Evolutionary conservation across 345 rosid species (phyloP), one percentile per base, ranked within the genome.

Genomic region (Pistacia atlantica): DNA sequence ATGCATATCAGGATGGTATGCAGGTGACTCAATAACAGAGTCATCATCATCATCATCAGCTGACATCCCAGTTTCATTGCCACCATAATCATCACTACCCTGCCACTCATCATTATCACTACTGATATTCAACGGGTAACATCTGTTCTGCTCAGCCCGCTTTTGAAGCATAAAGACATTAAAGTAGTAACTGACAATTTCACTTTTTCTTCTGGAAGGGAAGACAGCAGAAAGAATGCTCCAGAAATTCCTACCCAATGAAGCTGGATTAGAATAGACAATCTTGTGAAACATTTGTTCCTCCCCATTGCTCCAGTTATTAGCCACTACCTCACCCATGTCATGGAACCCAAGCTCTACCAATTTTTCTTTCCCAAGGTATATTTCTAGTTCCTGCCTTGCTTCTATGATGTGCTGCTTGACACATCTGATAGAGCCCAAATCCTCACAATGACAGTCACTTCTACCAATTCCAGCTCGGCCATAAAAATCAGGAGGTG

Each of bases 81-180:
- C 81, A 28, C 67, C 83, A 61, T 75, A 73, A 68, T 79, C 78
- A 33, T 80, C 77, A 67, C 69, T 79, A 31, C 67, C 84, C 65
- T 83, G 90, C 91, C 92, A 88, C 80, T 95, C 96, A 71, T 95
- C 98, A 48, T 89, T 82, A 69, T 95, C 99, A 57, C 98, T 93
- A 31, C 90, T 90, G 3, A 84, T 72, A 55, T 88, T 90, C 83
- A 81, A 67, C 4, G 87, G 79, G 68, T 75, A 83, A 63, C 81
- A 84, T 79, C 98, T 83, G 78, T 95, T 95, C 90, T 95, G 99
- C 1, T 73, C 74, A 33, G 90, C 87, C 2, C 99, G 90, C 78
- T 81, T 89, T 73, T 72, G 82, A 67, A 95, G 86, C 85, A 89
- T 82, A 76, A 95, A 93, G 67, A 87, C 93, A 48, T 95, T 93